These are phyloP conservation scores for Rhodomyrtus psidioides DNA, from an alignment of 441 rosid species.

Conservation along the genomic window DNA sequence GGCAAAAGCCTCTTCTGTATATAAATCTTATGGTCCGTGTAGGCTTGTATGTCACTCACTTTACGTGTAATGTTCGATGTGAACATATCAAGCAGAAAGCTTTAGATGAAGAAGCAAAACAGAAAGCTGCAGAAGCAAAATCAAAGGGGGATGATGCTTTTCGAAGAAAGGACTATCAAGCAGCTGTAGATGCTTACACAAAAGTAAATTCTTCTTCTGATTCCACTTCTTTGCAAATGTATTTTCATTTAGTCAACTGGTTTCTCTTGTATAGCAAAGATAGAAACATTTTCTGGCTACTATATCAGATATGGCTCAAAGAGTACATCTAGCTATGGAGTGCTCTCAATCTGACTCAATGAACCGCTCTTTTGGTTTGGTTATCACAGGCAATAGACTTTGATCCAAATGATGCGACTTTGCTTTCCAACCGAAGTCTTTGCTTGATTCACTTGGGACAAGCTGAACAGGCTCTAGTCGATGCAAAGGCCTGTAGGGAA, in stretches of 20 bases:
- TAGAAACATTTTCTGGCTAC: neutral
- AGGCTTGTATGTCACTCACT: neutral
- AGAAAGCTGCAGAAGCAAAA: conserved; percentile 89
- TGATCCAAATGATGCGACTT: conserved; percentile 63
- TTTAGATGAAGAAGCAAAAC: neutral
- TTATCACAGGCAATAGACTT: conserved; percentile 69
- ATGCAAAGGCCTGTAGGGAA: conserved; percentile 70
- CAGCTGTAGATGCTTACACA: conserved; percentile 78
- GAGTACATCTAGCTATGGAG: neutral
- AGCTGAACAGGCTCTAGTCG: conserved; percentile 67
- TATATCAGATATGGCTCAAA: neutral
- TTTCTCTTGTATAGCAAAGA: neutral
- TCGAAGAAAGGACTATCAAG: conserved; percentile 44
- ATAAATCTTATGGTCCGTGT: neutral
- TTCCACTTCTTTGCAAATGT: neutral
- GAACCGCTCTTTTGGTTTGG: neutral
- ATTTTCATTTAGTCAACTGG: neutral
- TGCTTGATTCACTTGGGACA: conserved; percentile 81
- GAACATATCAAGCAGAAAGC: neutral
- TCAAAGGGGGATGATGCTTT: conserved; percentile 88
- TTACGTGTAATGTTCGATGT: conserved; percentile 3
- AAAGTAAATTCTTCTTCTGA: conserved; percentile 37
- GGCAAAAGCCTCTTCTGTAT: no score
- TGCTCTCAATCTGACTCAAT: neutral
- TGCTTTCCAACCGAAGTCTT: conserved; percentile 85